These are phyloP conservation scores for Hypoxylon sp. DNA, from an alignment of 2,329 filamentous ascomycete genomes.

Conservation along the genomic window DNA sequence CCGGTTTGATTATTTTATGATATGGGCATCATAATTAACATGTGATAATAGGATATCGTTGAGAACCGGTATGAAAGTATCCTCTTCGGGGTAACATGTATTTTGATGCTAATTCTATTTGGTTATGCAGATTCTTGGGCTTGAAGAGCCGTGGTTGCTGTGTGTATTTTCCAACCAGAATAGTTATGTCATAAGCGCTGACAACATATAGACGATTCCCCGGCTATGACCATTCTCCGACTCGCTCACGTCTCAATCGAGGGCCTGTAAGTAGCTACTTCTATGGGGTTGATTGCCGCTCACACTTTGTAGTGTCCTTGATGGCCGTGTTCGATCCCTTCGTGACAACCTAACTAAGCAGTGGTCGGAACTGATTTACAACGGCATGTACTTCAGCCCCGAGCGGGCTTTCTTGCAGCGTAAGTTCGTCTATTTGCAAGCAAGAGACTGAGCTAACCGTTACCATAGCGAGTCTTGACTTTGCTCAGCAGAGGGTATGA, in stretches of 20 bases:
- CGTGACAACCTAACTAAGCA: conserved; percentile 69
- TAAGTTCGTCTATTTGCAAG: conserved; percentile 56
- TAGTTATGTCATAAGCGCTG: background rate
- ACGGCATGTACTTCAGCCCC: conserved; percentile 55
- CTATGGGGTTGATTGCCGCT: background rate
- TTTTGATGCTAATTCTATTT: conserved; percentile 46
- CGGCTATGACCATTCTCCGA: conserved; percentile 60
- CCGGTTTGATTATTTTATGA: background rate
- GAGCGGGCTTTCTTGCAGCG: conserved; percentile 65
- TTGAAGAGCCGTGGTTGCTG: conserved; percentile 82
- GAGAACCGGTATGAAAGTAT: conserved; percentile 8
- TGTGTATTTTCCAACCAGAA: background rate
- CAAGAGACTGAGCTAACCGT: background rate
- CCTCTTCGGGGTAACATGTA: conserved; percentile 1
- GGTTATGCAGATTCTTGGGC: conserved; percentile 67
- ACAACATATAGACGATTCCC: conserved; percentile 70
- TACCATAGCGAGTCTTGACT: background rate
- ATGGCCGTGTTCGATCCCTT: conserved; percentile 70
- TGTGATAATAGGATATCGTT: background rate
- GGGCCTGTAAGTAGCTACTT: conserved; percentile 55
- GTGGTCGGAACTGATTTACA: conserved; percentile 64
- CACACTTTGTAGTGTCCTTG: conserved; percentile 59
- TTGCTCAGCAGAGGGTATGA: conserved; percentile 1
- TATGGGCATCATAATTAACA: background rate
- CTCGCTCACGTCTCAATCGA: conserved; percentile 67